Evolutionary conservation across 176 grass and related monocot species (phyloP), one percentile per base, ranked within the genome.

Genomic region (Secale cereale): DNA sequence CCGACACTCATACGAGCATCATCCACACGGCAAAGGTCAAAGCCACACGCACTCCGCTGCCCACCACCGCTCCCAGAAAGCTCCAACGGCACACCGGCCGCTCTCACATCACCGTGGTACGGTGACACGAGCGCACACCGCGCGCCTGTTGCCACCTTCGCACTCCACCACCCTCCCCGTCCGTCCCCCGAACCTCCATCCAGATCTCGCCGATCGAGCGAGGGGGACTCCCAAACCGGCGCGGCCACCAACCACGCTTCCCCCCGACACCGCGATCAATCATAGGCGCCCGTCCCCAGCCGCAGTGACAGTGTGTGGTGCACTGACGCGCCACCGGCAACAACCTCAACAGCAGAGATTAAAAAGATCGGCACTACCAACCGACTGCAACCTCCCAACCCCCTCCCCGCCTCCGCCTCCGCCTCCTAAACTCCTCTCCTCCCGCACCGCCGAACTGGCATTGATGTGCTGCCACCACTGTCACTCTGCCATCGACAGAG

Each of bases 331-430:
- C 46, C 66, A 83, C 65, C 65, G 12, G 3, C 29, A 68, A 70
- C 66, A 63, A 27, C 59, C 68, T 54, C 52, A 74, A 74, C 67
- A 78, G 43, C 71, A 1, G 45, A 14, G 62, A 82, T 36, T 62
- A 46, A 43, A 31, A 59, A 70, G 12, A 14, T 8, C 81, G 16
- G 39, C 52, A 4, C 72, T 7, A 84, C 89, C 89, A 84, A 84
- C 89, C 27, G 90, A 91, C 82, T 1, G 57, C 86, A 88, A 91
- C 90, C 22, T 79, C 86, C 74, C 86, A 86, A 57, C 80, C 40
- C 80, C 54, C 41, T 28, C 6, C 69, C 30, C 56, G 12, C 43
- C 41, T 43, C 40, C 40, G 11, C 39, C 39, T 40, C 30, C 13
- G 13, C 70, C 77, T 80, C 67, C 77, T 85, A 85, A 85, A 88